These are phyloP conservation scores for Parsonsia alboflavescens DNA, from an alignment of 257 asterid species.

Conservation along the genomic window DNA sequence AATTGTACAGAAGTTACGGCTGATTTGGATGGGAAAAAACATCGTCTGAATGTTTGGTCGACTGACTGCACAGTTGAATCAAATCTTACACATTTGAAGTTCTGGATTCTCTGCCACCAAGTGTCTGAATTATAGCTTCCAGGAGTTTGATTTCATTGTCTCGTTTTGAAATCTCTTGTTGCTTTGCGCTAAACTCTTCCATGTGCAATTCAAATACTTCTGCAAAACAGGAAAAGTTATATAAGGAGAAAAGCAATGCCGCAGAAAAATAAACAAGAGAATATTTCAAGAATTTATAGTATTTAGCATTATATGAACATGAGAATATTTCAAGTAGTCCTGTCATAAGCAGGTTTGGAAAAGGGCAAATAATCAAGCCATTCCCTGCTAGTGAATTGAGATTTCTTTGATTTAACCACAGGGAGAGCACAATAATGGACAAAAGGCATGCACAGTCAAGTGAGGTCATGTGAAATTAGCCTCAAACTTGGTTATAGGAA, in stretches of 20 bases:
- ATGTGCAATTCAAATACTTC: slow-evolving; percentile 86
- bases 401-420: background rate
- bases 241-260: background rate
- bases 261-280: background rate
- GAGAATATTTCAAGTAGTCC: background rate
- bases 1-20: background rate
- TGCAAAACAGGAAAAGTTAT: slow-evolving; percentile 33
- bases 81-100: slow-evolving; percentile 21
- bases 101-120: slow-evolving; percentile 65
- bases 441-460: too few species aligned
- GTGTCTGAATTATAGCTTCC: slow-evolving; percentile 93
- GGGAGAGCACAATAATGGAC: too few species aligned
- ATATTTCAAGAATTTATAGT: background rate
- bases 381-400: background rate
- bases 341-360: background rate
- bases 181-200: slow-evolving; percentile 92
- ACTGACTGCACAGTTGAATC: background rate
- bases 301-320: background rate
- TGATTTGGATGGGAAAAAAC: background rate
- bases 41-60: background rate
- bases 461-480: background rate
- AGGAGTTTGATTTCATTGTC: slow-evolving; percentile 88
- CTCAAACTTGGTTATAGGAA: background rate
- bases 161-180: slow-evolving; percentile 76
- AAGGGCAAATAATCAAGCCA: background rate